Conservation (phyloP, 805 yeast species). For the Hanseniaspora jakobsenii region DNA sequence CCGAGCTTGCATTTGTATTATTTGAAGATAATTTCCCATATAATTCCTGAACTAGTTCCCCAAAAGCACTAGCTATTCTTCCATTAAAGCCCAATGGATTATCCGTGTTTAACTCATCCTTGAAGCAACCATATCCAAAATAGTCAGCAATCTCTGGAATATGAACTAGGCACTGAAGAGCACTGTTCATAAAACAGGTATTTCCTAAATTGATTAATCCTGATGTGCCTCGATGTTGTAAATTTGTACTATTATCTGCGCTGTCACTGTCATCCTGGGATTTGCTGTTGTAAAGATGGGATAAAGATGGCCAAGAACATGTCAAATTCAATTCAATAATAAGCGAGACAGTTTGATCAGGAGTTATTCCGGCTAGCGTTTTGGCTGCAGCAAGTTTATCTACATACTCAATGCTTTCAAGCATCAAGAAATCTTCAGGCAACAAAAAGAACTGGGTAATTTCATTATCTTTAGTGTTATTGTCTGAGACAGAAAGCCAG, state of each 20-base stretch:
- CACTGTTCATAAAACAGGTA: slow-evolving; percentile 91
- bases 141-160: slow-evolving; percentile 72
- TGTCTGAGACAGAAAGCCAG: slow-evolving; percentile 7
- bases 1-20: slow-evolving; percentile 21
- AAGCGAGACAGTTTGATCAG: not conserved
- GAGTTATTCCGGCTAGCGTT: not conserved
- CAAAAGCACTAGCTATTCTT: slow-evolving; percentile 67
- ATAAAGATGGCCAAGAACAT: slow-evolving; percentile 12
- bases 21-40: slow-evolving; percentile 30
- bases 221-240: slow-evolving; percentile 46
- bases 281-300: slow-evolving; percentile 9
- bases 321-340: slow-evolving; percentile 11
- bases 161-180: slow-evolving; percentile 78
- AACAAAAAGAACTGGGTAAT: not conserved
- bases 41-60: slow-evolving; percentile 47
- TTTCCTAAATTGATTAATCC: slow-evolving; percentile 73
- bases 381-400: slow-evolving; percentile 3
- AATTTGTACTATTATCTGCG: slow-evolving; percentile 21
- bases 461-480: not conserved
- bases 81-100: slow-evolving; percentile 87
- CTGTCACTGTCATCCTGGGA: not conserved
- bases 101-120: slow-evolving; percentile 52
- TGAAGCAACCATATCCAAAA: slow-evolving; percentile 50
- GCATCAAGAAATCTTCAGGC: slow-evolving; percentile 8
- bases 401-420: slow-evolving; percentile 4